Percentiles rank a stretch among this genome's conserved stretches.
Evolutionary conservation across 441 rosid genomes (phyloP).

Genomic region (Omphalea diandra): DNA sequence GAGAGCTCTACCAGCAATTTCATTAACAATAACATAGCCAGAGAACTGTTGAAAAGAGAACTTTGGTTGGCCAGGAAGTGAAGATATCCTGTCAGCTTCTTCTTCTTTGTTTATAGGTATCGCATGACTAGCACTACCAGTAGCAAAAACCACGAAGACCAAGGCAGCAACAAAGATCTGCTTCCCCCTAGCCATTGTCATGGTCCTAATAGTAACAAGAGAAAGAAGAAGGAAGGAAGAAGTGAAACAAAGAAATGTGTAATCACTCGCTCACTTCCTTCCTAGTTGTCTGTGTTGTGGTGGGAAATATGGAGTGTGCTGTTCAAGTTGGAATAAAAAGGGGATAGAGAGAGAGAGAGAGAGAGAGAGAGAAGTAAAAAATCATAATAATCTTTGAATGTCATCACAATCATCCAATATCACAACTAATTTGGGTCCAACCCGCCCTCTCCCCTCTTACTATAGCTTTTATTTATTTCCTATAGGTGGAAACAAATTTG

Average conservation of each 20-base stretch:
- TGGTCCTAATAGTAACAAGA: constrained; percentile 6
- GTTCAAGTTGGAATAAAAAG: constrained; percentile 45
- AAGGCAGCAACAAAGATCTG: constrained; percentile 32
- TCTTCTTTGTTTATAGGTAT: constrained; percentile 29
- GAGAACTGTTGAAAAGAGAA: constrained; percentile 89
- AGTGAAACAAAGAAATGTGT: neutral
- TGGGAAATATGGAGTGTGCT: constrained; percentile 24
- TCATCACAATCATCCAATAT: constrained; percentile 5
- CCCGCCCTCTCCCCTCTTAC: neutral
- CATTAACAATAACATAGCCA: constrained; percentile 78
- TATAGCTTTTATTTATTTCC: neutral
- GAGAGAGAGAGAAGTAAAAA: neutral
- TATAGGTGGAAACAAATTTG: neutral
- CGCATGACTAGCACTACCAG: constrained; percentile 12
- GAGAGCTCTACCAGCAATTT: constrained; percentile 73
- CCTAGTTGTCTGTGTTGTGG: constrained; percentile 21
- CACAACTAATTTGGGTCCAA: too few species aligned
- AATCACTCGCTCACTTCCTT: constrained; percentile 19
- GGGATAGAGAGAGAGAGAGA: constrained; percentile 24
- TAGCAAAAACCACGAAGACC: constrained; percentile 14
- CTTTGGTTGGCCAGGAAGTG: constrained; percentile 93
- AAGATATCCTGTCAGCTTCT: constrained; percentile 62
- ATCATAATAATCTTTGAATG: constrained; percentile 7
- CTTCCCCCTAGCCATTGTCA: constrained; percentile 37
- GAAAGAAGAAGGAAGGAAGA: constrained; percentile 5